Percentiles rank a stretch among this genome's conserved stretches.
These are phyloP conservation scores for Puccinia polysora DNA, from an alignment of 1,284 basidiomycete genomes.

Conservation along the genomic window DNA sequence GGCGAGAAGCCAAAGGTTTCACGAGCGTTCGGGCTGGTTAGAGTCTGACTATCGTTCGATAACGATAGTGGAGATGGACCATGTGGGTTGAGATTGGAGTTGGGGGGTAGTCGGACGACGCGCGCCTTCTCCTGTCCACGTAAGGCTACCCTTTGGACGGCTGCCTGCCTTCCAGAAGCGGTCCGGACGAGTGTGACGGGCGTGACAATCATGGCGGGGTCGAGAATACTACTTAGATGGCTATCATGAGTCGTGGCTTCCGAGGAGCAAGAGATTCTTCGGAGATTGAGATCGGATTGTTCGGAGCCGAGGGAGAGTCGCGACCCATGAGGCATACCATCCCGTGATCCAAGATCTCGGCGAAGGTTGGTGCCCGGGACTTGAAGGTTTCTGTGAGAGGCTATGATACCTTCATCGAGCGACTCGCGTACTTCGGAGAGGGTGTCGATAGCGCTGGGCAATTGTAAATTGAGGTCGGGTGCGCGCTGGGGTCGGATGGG, in stretches of 20 bases:
- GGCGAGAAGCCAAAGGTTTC: slow-evolving; percentile 2
- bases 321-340: no score
- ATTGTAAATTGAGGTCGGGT: slow-evolving; percentile 32
- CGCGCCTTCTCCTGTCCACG: slow-evolving; percentile 38
- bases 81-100: background rate
- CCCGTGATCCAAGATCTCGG: background rate
- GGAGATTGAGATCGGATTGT: background rate
- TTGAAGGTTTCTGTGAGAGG: background rate
- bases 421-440: no score
- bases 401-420: no score
- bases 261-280: slow-evolving; percentile 10
- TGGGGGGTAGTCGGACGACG: slow-evolving; percentile 19
- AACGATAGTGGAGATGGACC: background rate
- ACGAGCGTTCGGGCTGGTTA: background rate
- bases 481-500: slow-evolving; percentile 36
- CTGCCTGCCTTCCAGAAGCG: slow-evolving; percentile 36
- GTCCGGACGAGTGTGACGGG: slow-evolving; percentile 36
- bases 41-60: background rate
- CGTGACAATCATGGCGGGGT: slow-evolving; percentile 41
- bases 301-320: background rate
- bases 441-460: background rate
- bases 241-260: slow-evolving; percentile 30
- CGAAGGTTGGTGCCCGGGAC: background rate
- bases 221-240: slow-evolving; percentile 39
- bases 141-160: slow-evolving; percentile 36